These are phyloP conservation scores for Colletotrichum sublineola DNA, from an alignment of 2,329 filamentous ascomycete species.

Conservation along the genomic window DNA sequence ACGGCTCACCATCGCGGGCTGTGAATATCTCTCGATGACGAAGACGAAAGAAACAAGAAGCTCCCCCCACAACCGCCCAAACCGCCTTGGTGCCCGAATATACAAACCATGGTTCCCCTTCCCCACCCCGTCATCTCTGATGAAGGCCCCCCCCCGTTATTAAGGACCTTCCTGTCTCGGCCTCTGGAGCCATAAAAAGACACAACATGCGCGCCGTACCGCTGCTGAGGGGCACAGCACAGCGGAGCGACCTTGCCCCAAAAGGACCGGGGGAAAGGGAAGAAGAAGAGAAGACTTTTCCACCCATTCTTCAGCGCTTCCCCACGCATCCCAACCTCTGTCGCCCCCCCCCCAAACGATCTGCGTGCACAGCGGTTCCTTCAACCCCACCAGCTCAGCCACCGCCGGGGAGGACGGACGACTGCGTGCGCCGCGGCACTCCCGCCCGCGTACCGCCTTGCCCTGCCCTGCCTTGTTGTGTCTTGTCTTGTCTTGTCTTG, in stretches of 20 bases:
- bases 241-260: background rate
- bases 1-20: no score
- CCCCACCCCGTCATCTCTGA: background rate
- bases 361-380: background rate
- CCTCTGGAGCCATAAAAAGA: no score
- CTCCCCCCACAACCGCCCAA: no score
- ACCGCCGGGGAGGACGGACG: conserved; percentile 2
- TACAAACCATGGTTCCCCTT: no score
- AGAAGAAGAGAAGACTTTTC: no score
- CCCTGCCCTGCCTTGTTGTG: no score
- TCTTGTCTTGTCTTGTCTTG: no score
- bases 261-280: background rate
- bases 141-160: background rate
- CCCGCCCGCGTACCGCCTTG: background rate
- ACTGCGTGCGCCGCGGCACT: conserved; percentile 12
- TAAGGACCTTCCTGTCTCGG: background rate
- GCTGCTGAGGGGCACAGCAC: background rate
- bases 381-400: conserved; percentile 15
- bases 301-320: background rate
- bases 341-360: background rate
- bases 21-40: no score
- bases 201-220: background rate
- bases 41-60: no score
- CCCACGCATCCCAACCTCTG: background rate
- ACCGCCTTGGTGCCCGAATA: no score